Evolutionary conservation across 176 grass and related monocot genomes (phyloP), one percentile per base, ranked within the genome.

Genomic region (Calamus simplicifolius): DNA sequence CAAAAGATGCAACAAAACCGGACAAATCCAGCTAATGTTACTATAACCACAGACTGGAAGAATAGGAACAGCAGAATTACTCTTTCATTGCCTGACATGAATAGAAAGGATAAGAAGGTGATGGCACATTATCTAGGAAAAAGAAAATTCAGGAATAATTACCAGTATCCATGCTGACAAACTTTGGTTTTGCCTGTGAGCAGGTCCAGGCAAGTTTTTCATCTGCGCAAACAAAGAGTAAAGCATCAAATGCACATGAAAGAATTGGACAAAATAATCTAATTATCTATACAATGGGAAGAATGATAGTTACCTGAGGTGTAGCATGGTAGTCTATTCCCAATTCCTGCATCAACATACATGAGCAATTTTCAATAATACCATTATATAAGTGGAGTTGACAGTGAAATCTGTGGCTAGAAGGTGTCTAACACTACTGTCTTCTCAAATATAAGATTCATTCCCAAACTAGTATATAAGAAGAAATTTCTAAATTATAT

Each of bases 1-100:
- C 91, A 96, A 69, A 95, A 90, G 28, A 82, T 27, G 28, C 74
- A 90, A 65, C 91, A 87, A 66, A 77, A 87, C 8, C 64, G 30
- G 52, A 87, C 65, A 64, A 61, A n/a, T 54, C 76, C 57, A 5
- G 14, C 83, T 79, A 74, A 26, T 57, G 81, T 61, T 15, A 87
- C 19, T 49, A 90, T 69, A 56, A 82, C 57, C 27, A 84, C 16
- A 4, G 81, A 43, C 58, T 75, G 64, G 67, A 87, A 76, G 59
- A 85, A 19, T 49, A 90, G 60, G 61, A 89, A 38, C 27, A 76
- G 63, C 68, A 80, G 25, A 54, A 81, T 16, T 65, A 25, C 18
- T 52, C 75, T 62, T 30, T 71, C 60, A 35, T 85, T 58, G 4
- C 80, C 83, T 95, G 49, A 48, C 51, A 30, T 43, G 2, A 52